Base-by-base conservation (phyloP, 257 asterid species). In the Paraleonurus japonicus region DNA sequence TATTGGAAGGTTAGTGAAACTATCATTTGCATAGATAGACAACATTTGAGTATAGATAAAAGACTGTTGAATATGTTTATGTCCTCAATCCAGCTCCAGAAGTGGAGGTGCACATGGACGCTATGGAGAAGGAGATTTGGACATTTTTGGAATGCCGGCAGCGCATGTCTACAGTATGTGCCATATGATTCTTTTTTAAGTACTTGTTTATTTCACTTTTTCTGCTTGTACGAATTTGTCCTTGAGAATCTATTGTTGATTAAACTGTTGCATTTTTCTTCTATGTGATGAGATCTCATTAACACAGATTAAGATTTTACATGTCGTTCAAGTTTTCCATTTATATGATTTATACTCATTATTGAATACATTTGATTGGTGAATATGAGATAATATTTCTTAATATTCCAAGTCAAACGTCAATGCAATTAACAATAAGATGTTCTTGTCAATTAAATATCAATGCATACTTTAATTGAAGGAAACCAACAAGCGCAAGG, bases 21-120 rank as follows among this genome's bases (percentile, higher is more conserved):
- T 77, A 13, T 76, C 65, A 61, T 76, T 55, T 57, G 33, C 76
- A 33, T 64, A 51, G 48, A 45, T 13, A 32, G 33, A 37, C 61
- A 11, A 61, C 19, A 27, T 71, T 76, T 76, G 69, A 33, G 26
- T 33, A 47, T 35, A 17, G 17, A 37, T 26, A 63, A 19, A 48
- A 26, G 12, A 35, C 39, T 22, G 50, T 61, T 73, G 74, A 81
- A 83, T 67, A 55, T 75, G 64, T 64, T 77, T 67, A 48, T 51
- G 30, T 68, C 35, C 61, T 67, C 19, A 60, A 39, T 81, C 72
- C 90, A 94, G 99, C 85, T 79, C 84, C 45, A 84, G 96, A 86
- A 86, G 82, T 81, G 99, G 96, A 74, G 99, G 99, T 69, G 97
- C 99, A 73, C 99, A 94, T 86, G 96, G 96, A 64, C 85, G 97